Evolutionary conservation across 371 early-diverging fungal genomes (phyloP).

Genomic region (Mortierella sp.): DNA sequence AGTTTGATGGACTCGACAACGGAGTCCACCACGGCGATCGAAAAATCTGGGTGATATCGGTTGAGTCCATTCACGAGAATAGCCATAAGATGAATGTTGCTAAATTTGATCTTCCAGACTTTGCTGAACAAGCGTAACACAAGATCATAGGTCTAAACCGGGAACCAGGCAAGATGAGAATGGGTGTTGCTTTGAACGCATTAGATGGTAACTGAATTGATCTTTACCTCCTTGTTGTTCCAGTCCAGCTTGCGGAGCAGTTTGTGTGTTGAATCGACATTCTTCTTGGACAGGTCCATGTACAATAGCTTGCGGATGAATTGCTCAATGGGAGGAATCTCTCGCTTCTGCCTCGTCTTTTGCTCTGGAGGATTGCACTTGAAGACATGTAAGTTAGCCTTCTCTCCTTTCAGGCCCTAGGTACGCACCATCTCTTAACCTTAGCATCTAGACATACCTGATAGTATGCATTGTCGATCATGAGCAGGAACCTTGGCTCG

Average conservation of each 20-base stretch:
- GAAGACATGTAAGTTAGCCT: not conserved
- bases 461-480: constrained; percentile 95
- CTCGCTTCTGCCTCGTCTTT: constrained; percentile 67
- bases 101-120: constrained; percentile 92
- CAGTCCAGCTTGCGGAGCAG: constrained; percentile 91
- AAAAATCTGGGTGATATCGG: constrained; percentile 87
- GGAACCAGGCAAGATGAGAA: not conserved
- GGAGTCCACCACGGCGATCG: constrained; percentile 85
- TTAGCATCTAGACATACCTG: constrained; percentile 59
- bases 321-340: constrained; percentile 79
- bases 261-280: constrained; percentile 75
- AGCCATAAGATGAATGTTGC: constrained; percentile 86
- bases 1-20: constrained; percentile 90
- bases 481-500: constrained; percentile 83
- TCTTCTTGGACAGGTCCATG: constrained; percentile 75
- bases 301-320: constrained; percentile 90
- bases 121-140: constrained; percentile 78
- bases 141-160: constrained; percentile 31
- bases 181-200: no score
- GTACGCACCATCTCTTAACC: no score
- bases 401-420: not conserved
- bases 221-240: constrained; percentile 68
- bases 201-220: not conserved
- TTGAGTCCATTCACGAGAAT: constrained; percentile 82
- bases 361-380: constrained; percentile 86